Conservation (phyloP, 805 yeast genomes). For the Pichia deserticola region DNA sequence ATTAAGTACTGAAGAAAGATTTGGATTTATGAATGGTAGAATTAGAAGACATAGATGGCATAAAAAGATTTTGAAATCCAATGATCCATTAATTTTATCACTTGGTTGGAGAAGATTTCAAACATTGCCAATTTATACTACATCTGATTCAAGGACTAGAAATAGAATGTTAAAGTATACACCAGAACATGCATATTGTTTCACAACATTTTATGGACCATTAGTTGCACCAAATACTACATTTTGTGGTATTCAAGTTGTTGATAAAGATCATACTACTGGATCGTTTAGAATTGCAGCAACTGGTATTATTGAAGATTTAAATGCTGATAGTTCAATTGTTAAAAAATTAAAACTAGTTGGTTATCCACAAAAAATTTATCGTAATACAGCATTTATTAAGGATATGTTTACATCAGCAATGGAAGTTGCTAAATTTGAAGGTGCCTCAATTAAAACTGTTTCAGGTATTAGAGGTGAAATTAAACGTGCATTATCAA, state of each 20-base stretch:
- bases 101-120: slow-evolving; percentile 99
- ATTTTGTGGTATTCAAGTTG: slow-evolving; percentile 89
- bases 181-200: slow-evolving; percentile 96
- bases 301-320: slow-evolving; percentile 92
- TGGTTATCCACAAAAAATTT: slow-evolving; percentile 89
- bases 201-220: slow-evolving; percentile 95
- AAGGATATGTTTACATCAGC: slow-evolving; percentile 93
- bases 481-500: slow-evolving; percentile 86
- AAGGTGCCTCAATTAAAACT: slow-evolving; percentile 94
- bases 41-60: slow-evolving; percentile 99
- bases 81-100: slow-evolving; percentile 89
- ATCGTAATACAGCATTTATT: slow-evolving; percentile 93
- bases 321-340: slow-evolving; percentile 82
- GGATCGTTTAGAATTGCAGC: slow-evolving; percentile 94
- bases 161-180: slow-evolving; percentile 97
- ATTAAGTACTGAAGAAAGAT: slow-evolving; percentile 82
- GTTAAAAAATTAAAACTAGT: slow-evolving; percentile 93
- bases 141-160: slow-evolving; percentile 95
- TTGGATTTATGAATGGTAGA: slow-evolving; percentile 88
- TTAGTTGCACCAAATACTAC: slow-evolving; percentile 96
- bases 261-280: slow-evolving; percentile 75
- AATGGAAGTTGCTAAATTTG: slow-evolving; percentile 93
- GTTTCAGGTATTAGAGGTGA: slow-evolving; percentile 98
- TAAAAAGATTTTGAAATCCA: slow-evolving; percentile 87
- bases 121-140: slow-evolving; percentile 90